Conservation (phyloP, 148 eudicot species). For the Fallopia convolvulus region DNA sequence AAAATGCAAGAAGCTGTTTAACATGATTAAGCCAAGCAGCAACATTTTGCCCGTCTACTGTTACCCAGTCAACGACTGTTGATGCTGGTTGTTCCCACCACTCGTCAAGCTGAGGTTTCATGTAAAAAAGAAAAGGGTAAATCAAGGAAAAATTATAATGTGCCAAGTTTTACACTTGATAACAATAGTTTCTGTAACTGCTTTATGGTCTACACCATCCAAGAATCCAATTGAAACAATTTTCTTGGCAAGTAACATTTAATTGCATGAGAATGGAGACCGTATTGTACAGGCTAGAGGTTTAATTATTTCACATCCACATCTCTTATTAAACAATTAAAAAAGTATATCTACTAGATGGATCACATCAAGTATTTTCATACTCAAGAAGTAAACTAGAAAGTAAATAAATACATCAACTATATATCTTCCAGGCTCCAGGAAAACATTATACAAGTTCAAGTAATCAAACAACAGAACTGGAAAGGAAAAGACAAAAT, state of each 20-base stretch:
- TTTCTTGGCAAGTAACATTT: background rate
- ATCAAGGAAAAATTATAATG: background rate
- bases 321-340: background rate
- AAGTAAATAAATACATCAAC: background rate
- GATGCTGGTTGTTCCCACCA: slow-evolving; percentile 99
- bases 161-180: background rate
- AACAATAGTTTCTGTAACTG: background rate
- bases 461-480: background rate
- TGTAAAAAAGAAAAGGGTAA: background rate
- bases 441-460: background rate
- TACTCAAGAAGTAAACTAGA: background rate
- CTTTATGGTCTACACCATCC: background rate
- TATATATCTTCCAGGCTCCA: background rate
- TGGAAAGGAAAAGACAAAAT: background rate
- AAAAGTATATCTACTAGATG: background rate
- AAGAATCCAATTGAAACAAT: background rate
- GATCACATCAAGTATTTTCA: background rate
- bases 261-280: background rate
- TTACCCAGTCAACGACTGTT: slow-evolving; percentile 87
- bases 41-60: slow-evolving; percentile 89
- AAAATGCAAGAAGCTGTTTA: slow-evolving; percentile 78
- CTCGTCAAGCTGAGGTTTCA: slow-evolving; percentile 70
- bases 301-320: background rate
- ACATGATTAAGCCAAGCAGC: slow-evolving; percentile 90
- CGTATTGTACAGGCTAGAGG: background rate